Conservation (phyloP, 2,329 filamentous ascomycete genomes). For the Coniella vitis region DNA sequence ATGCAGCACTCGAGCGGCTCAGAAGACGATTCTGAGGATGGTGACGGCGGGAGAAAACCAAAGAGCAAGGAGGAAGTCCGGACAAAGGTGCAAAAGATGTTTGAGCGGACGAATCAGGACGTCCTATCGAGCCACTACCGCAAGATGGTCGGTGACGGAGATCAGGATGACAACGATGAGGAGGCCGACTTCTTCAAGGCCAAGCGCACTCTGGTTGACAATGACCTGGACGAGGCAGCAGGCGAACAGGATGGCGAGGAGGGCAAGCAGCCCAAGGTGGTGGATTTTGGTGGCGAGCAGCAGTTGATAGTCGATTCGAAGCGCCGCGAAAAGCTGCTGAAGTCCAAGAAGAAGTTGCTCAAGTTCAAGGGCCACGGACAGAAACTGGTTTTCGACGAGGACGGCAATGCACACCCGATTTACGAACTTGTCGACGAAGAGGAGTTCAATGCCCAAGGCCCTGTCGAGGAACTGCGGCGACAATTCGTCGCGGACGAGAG, state of each 20-base stretch:
- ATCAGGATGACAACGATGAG: conserved; percentile 40
- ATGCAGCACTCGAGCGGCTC: conserved; percentile 58
- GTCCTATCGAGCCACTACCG: conserved; percentile 90
- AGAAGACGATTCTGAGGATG: conserved; percentile 42
- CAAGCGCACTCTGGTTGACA: conserved; percentile 76
- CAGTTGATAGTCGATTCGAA: conserved; percentile 87
- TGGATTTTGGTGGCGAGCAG: conserved; percentile 62
- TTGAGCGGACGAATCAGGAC: conserved; percentile 92
- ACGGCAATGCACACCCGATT: conserved; percentile 74
- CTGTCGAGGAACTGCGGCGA: conserved; percentile 67
- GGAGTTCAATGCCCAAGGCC: conserved; percentile 67
- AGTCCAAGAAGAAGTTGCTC: conserved; percentile 87
- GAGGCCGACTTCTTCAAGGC: conserved; percentile 78
- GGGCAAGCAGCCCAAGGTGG: conserved; percentile 45
- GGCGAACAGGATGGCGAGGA: conserved; percentile 30
- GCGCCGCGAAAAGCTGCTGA: conserved; percentile 88
- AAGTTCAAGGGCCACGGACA: conserved; percentile 83
- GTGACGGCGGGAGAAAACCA: conserved; percentile 35
- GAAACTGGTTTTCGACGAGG: conserved; percentile 87
- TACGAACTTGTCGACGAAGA: conserved; percentile 87
- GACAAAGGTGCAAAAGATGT: conserved; percentile 97
- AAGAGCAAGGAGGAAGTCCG: conserved; percentile 68
- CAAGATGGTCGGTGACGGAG: conserved; percentile 60
- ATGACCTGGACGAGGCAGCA: conserved; percentile 50
- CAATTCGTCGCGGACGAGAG: conserved; percentile 74